Base-by-base conservation (phyloP, 2,329 filamentous ascomycete species). In the Ramularia endophylla region DNA sequence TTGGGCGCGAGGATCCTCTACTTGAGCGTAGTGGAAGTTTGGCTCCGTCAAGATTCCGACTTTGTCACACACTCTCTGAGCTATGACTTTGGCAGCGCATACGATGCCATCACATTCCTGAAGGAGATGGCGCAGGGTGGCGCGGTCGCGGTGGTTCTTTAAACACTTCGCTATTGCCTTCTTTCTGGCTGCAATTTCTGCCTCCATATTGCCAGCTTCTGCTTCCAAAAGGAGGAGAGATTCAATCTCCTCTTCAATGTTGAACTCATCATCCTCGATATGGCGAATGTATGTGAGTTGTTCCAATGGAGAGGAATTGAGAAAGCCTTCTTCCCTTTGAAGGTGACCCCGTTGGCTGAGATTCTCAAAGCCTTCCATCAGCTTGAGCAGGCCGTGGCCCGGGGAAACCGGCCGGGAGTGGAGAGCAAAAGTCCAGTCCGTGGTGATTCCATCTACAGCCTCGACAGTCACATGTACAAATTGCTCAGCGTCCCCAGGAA, bases 101-200 rank as follows among this genome's bases (percentile, higher is more conserved):
- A 60, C 52, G 36, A 72, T 48, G 42, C 62, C 63, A 43, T 70
- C 62, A 47, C 69, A 72, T 34, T 67, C 54, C 41, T 61, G 52
- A 9, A 71, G 48, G 13, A 69, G 62, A 27, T 67, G 57, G 13
- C 57, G 58, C 8, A 70, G 55, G n/a, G 50, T 55, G 29, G 66
- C 61, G 12, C 60, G 52, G 15, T 61, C 53, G 8, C 66, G 60
- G 15, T 71, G 59, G 27, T 61, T 53, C 34, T 61, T 51, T 9
- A 64, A 56, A 40, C 68, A 56, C 13, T 56, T 57, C 32, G 68
- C 57, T 8, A 72, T 65, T 5, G 50, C 52, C 20, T 56, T 40
- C 40, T 58, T 59, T 42, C 55, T 55, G 12, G 50, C 52, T 9
- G 43, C 47, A 25, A 62, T 56, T 40, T 53, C 47, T 8, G 38